Conservation (phyloP, 305 asterid genomes). For the Fraxinus platypoda region DNA sequence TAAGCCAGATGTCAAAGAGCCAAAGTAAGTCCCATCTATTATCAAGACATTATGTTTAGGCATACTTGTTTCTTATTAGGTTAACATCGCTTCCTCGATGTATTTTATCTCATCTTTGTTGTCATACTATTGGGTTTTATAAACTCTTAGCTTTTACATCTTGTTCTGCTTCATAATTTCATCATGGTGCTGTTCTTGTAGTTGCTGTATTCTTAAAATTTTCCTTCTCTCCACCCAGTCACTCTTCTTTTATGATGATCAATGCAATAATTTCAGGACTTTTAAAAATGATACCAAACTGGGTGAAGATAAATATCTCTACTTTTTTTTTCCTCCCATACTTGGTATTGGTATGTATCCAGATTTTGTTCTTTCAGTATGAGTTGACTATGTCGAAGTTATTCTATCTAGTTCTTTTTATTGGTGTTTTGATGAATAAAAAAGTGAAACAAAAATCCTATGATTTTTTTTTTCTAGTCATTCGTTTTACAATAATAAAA, state of each 20-base stretch:
- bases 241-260: background rate
- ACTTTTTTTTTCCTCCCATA: background rate
- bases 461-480: background rate
- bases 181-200: background rate
- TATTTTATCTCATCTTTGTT: background rate
- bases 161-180: background rate
- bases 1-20: slow-evolving; percentile 78
- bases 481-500: background rate
- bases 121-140: slow-evolving; percentile 4
- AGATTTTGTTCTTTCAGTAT: background rate
- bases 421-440: background rate
- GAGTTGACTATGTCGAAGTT: background rate
- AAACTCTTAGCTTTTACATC: slow-evolving; percentile 19
- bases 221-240: background rate
- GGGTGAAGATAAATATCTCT: background rate
- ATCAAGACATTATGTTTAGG: slow-evolving; percentile 8
- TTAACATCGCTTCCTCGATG: background rate
- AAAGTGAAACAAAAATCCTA: background rate
- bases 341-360: slow-evolving; percentile 8
- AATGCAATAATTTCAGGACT: slow-evolving; percentile 1
- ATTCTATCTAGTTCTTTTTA: background rate
- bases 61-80: background rate
- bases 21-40: slow-evolving; percentile 55
- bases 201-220: background rate
- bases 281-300: slow-evolving; percentile 1